phyloP scores from a whole-genome alignment of 495 filamentous ascomycete species.

The Aspergillus incahuasiensis region DNA sequence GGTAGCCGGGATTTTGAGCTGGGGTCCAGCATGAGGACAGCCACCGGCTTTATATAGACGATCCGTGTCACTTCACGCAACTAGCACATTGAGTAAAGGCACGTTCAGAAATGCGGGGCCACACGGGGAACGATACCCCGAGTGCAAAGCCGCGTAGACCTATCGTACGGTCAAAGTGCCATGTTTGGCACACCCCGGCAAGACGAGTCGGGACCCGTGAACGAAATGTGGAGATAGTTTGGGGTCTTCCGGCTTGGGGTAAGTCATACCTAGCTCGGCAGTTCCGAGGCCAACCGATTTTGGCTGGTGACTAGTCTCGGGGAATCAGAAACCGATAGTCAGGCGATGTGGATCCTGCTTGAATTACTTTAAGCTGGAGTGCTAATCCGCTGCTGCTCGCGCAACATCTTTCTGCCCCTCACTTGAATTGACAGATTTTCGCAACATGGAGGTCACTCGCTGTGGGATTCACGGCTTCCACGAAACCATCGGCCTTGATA shows the following conservation, averaged over 20 bases:
- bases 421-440: neutral
- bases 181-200: no score
- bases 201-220: neutral
- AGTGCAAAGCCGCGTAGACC: neutral
- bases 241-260: neutral
- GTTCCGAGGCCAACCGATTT: neutral
- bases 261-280: neutral
- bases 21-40: neutral
- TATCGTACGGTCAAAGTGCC: neutral
- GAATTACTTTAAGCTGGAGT: neutral
- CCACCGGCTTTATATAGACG: neutral
- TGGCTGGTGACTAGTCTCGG: neutral
- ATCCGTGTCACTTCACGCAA: neutral
- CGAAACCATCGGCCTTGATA: slow-evolving; percentile 26
- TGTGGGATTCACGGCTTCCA: slow-evolving; percentile 30
- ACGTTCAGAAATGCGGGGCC: neutral
- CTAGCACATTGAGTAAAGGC: neutral
- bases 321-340: neutral
- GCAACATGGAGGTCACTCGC: slow-evolving; percentile 19
- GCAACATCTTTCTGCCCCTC: neutral
- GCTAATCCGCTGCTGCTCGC: neutral
- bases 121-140: neutral
- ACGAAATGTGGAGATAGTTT: neutral
- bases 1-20: neutral
- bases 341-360: neutral